A percentile compares a stretch with the other conserved stretches of the same genome.
These are phyloP conservation scores for Polyplosphaeria fusca DNA, from an alignment of 495 filamentous ascomycete species.

Conservation along the genomic window DNA sequence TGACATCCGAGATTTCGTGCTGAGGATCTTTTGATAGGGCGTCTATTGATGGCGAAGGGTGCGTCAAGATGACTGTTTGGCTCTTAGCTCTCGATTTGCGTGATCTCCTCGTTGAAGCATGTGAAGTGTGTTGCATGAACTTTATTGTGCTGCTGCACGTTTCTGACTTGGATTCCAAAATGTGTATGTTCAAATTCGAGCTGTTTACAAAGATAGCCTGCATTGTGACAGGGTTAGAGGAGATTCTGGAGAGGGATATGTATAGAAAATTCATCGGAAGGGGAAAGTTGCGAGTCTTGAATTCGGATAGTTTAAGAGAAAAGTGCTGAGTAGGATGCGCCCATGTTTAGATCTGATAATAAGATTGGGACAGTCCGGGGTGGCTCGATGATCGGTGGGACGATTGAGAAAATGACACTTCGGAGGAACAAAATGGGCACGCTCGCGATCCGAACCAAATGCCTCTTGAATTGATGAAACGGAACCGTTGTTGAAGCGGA, in stretches of 20 bases:
- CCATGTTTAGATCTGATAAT: too few species aligned
- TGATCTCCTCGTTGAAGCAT: neutral
- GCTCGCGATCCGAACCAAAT: neutral
- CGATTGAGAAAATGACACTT: too few species aligned
- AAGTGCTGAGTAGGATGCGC: too few species aligned
- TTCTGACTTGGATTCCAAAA: neutral
- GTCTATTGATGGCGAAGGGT: neutral
- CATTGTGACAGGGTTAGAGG: neutral
- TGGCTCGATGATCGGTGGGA: too few species aligned
- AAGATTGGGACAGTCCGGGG: too few species aligned
- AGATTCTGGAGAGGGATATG: neutral
- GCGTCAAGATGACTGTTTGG: neutral
- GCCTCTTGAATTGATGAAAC: neutral
- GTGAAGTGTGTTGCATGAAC: neutral
- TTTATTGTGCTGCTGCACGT: neutral
- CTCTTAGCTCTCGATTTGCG: neutral
- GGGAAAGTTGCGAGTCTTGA: too few species aligned
- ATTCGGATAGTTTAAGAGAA: neutral
- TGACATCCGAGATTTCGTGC: neutral
- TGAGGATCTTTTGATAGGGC: neutral
- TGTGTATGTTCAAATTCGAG: neutral
- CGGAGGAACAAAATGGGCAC: too few species aligned
- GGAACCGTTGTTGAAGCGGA: neutral
- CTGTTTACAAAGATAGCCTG: neutral
- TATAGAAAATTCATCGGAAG: neutral